Conservation (phyloP, 2,329 filamentous ascomycete species). For the Paraphoma sp. region DNA sequence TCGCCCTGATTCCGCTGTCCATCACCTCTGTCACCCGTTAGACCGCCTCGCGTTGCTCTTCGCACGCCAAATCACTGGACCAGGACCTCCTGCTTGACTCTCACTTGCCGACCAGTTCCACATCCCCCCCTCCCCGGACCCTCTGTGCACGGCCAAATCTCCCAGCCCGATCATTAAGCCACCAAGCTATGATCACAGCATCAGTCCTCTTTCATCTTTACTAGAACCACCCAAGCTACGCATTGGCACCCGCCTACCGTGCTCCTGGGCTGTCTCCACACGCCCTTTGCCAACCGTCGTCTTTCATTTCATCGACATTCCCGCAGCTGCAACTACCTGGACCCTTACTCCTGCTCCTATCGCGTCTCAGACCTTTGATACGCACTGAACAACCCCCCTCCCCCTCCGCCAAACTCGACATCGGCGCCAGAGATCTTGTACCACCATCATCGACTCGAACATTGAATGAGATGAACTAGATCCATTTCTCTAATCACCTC, state of each 20-base stretch:
- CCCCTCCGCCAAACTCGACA: constrained; percentile 28
- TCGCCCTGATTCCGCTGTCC: constrained; percentile 26
- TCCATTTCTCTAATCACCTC: constrained; percentile 20
- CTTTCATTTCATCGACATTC: constrained; percentile 50
- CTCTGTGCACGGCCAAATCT: constrained; percentile 44
- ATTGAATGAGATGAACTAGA: constrained; percentile 45
- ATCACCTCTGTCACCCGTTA: constrained; percentile 32
- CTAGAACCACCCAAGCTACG: constrained; percentile 49
- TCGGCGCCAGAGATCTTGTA: constrained; percentile 24
- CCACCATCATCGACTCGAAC: constrained; percentile 12
- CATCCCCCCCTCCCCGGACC: constrained; percentile 44
- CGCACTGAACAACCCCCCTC: constrained; percentile 40
- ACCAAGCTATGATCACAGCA: constrained; percentile 47
- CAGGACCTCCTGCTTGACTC: constrained; percentile 30
- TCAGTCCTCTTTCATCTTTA: constrained; percentile 48
- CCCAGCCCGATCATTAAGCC: constrained; percentile 45
- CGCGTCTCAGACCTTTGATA: constrained; percentile 43
- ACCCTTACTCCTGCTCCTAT: constrained; percentile 49
- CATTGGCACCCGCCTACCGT: constrained; percentile 52
- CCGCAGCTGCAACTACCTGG: constrained; percentile 49
- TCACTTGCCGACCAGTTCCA: constrained; percentile 33
- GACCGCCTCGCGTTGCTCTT: constrained; percentile 26
- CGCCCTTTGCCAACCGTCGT: constrained; percentile 49
- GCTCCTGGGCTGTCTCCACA: constrained; percentile 50
- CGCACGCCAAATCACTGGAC: constrained; percentile 21